Evolutionary conservation across 2,329 filamentous ascomycete genomes (phyloP), one percentile per base, ranked within the genome.

Genomic region (Neonectria neomacrospora): DNA sequence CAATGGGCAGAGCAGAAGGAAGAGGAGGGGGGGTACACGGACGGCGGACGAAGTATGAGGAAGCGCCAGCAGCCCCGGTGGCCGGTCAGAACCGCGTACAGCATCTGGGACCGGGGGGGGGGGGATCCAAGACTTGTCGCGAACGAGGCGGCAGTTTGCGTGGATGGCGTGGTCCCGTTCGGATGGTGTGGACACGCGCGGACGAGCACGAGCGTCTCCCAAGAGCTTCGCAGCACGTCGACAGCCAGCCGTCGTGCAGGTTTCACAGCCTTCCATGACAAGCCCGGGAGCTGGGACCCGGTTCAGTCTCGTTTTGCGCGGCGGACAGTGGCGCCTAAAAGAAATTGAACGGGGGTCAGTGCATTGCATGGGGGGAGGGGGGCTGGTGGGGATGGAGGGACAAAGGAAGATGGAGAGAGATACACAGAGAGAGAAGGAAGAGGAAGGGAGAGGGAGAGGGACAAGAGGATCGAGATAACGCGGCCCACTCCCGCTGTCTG

Each of bases 341-440:
- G 68, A 67, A 72, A 72, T 72, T 72, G 70, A 65, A 73, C 65
- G 68, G 71, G 71, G 71, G 69, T 71, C 60, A 44, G 20, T 69
- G 69, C 71, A 73, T 70, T 67, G 69, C 69, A 72, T 71, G 51
- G 26, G 22, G 54, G 37, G 30, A 20, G 32, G 41, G 10, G 26
- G 39, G 48, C 32, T 37, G 47, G 58, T 54, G 42, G 54, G 37
- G 53, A 28, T 32, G 26, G 20, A 20, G 30, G 39, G 18, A 18
- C 11, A n/a, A 28, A 39, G 12, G 18, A 54, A 20, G n/a, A 30
- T 6, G 18, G 23, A 28, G n/a, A 10, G 5, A 20, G 10, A 48
- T 1, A 54, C 10, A n/a, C 8, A 20, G 23, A 26, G 7, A n/a
- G 16, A 20, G 54, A 26, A 28, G 28, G 20, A 53, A 23, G 23